These are phyloP conservation scores for Chlorella vulgaris DNA, from an alignment of 139 green algal genomes.

Conservation along the genomic window DNA sequence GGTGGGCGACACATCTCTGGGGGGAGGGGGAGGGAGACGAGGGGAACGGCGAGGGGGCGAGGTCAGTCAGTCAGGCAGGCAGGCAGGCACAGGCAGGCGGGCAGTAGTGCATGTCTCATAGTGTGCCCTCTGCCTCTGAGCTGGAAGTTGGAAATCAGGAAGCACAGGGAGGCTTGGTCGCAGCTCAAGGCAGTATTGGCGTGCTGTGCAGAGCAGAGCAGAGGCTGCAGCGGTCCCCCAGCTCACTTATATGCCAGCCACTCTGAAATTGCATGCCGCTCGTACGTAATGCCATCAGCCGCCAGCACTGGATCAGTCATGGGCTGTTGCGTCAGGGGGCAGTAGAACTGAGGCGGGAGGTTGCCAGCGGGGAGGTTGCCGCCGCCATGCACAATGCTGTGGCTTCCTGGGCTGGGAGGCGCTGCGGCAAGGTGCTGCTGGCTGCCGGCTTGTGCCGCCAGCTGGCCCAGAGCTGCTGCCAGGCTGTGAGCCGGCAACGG, in stretches of 20 bases:
- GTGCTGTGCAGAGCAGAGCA: neutral
- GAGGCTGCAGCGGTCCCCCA: neutral
- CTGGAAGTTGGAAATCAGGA: too few species aligned
- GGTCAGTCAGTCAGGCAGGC: neutral
- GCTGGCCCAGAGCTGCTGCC: slow-evolving; percentile 8
- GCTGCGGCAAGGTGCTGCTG: neutral
- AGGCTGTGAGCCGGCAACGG: neutral
- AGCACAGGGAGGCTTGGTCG: neutral
- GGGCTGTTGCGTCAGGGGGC: slow-evolving; percentile 45
- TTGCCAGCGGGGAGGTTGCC: neutral
- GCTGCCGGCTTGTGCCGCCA: neutral
- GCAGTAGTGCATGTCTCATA: too few species aligned
- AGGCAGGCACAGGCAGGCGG: neutral
- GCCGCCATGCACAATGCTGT: too few species aligned
- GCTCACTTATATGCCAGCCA: slow-evolving; percentile 41
- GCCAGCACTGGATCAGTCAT: slow-evolving; percentile 61
- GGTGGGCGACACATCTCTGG: slow-evolving; percentile 29
- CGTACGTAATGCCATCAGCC: slow-evolving; percentile 56
- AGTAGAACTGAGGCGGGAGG: slow-evolving; percentile 31
- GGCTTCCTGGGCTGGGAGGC: slow-evolving; percentile 2
- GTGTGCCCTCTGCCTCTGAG: too few species aligned
- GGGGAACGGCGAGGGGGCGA: neutral
- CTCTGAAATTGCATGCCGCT: slow-evolving; percentile 48
- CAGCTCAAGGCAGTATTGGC: neutral
- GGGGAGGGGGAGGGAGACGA: neutral